phyloP scores from a whole-genome alignment of 2,329 filamentous ascomycete genomes.

The Alternaria sp. region DNA sequence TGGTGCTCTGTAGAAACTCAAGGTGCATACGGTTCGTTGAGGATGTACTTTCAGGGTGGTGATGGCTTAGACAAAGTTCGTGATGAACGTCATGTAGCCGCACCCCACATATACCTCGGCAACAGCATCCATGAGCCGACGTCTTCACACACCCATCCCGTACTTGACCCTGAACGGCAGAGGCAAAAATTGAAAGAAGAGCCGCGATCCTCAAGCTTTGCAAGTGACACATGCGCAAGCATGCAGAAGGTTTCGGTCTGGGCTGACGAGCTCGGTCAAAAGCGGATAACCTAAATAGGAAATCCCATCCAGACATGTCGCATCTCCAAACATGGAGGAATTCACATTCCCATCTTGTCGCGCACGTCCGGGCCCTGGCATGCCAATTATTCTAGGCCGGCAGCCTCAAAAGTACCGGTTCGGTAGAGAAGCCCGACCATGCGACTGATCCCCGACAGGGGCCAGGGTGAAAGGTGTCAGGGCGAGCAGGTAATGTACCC shows the following conservation, averaged over 20 bases:
- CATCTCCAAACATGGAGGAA: background rate
- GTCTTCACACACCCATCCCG: background rate
- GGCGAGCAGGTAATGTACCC: background rate
- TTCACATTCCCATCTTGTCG: slow-evolving; percentile 14
- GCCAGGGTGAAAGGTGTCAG: background rate
- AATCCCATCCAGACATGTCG: background rate
- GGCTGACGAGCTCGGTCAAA: background rate
- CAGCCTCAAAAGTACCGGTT: slow-evolving; percentile 1
- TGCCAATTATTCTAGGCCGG: background rate
- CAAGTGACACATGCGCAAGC: background rate
- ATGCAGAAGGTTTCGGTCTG: background rate
- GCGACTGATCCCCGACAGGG: background rate
- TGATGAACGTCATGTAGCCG: background rate
- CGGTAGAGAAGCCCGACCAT: background rate
- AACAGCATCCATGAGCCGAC: background rate
- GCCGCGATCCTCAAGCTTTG: background rate
- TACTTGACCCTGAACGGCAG: background rate
- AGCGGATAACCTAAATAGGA: background rate
- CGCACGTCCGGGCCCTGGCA: slow-evolving; percentile 14
- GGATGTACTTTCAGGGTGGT: background rate
- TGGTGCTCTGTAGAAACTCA: background rate
- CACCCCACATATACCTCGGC: background rate
- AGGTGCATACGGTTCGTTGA: background rate
- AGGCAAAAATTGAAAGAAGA: background rate
- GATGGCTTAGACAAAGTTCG: background rate